Base-by-base conservation (phyloP, 805 yeast genomes). In the Hanseniaspora mollemarum region DNA sequence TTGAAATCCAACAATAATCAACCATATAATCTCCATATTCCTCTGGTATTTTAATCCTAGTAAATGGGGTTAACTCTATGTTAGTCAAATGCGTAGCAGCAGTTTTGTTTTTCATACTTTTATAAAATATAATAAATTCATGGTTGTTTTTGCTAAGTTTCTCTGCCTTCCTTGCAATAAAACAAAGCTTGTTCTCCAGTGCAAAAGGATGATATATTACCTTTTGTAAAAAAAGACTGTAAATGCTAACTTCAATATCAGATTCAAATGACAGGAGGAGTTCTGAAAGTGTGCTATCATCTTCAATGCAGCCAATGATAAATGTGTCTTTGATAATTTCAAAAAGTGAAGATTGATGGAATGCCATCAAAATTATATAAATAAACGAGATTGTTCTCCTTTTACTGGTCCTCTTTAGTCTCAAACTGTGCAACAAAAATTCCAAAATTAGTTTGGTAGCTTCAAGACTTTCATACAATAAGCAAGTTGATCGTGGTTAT, bases 1-100 rank as follows among this genome's bases (percentile, higher is more conserved):
- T 41, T 43, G 28, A 8, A 2, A 19, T 19, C 49, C 49, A 45
- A 4, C 29, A 21, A 21, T 45, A 45, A 16, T 45, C 49, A 7
- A 36, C 22, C 16, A 45, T 10, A 36, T 45, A 26, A 7, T 24
- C 15, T 2, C 49, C 49, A 33, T 36, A 45, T 4, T 37, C 32
- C 4, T 18, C n/a, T 26, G 33, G 35, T 4, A 45, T 19, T 36
- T 25, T 25, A n/a, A 37, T 26, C 2, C 26, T 36, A 13, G 28
- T 19, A 19, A 25, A 39, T 4, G 32, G 39, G 12, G 39, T 35
- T 7, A 35, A 35, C 22, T 18, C 7, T 19, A 35, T 7, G 13
- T 19, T 35, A 35, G 16, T 13, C 6, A 35, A 5, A 16, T 35
- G 8, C 13, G 19, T 4, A 16, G 39, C 10, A 5, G 16, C 7